Percentiles rank a stretch among this genome's conserved stretches.
Conservation (phyloP, 345 rosid genomes). For the Cardamine occulta region DNA sequence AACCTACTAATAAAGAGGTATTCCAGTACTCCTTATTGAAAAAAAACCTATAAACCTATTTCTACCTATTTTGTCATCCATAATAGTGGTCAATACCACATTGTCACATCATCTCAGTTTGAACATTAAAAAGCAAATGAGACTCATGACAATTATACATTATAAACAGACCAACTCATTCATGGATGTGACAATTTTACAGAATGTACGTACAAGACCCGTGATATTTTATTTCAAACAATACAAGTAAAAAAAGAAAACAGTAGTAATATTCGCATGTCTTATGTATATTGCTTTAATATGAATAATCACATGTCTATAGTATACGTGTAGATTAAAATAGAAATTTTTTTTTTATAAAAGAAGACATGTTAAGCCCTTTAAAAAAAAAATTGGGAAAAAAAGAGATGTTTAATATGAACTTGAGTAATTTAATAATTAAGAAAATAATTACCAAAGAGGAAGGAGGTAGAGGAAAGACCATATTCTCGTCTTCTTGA, state of each 20-base stretch:
- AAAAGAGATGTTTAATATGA: background rate
- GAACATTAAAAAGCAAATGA: background rate
- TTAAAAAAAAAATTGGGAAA: too few relatives aligned
- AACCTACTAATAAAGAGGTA: background rate
- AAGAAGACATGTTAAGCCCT: background rate
- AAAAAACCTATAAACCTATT: constrained; percentile 11
- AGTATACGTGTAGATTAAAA: constrained; percentile 2
- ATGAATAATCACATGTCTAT: constrained; percentile 30
- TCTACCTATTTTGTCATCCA: constrained; percentile 12
- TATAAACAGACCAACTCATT: constrained; percentile 11
- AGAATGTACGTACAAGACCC: constrained; percentile 41
- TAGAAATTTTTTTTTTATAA: background rate
- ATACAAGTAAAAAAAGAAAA: constrained; percentile 17
- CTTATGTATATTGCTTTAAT: constrained; percentile 33
- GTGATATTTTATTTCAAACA: constrained; percentile 23
- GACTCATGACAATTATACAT: background rate
- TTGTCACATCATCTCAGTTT: constrained; percentile 30
- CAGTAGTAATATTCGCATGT: constrained; percentile 34
- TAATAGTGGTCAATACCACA: constrained; percentile 22
- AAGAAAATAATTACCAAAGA: constrained; percentile 56
- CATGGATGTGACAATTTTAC: constrained; percentile 34
- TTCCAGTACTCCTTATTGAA: constrained; percentile 11
- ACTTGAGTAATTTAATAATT: background rate
- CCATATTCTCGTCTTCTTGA: constrained; percentile 83
- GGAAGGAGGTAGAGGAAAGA: constrained; percentile 66